Conservation (phyloP, 2,329 filamentous ascomycete species). For the Diaporthe humulicola region DNA sequence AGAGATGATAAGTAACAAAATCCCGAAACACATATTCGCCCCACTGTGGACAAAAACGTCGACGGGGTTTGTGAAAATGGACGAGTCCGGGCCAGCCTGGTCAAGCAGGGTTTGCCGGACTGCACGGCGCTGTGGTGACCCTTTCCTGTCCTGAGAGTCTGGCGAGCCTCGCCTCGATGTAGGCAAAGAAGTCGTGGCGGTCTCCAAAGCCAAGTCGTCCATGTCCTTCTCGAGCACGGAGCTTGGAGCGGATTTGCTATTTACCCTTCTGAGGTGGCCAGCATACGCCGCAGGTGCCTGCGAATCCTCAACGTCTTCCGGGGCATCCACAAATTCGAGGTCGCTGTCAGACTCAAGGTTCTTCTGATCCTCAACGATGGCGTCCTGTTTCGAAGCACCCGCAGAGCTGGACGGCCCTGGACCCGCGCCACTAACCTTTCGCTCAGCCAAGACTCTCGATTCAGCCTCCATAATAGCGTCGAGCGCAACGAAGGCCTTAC, state of each 20-base stretch:
- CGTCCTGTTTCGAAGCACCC: not conserved
- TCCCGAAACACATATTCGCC: slow-evolving; percentile 89
- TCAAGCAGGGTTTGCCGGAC: slow-evolving; percentile 49
- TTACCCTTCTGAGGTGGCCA: slow-evolving; percentile 56
- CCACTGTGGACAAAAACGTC: slow-evolving; percentile 93
- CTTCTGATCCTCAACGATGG: slow-evolving; percentile 24
- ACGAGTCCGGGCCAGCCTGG: slow-evolving; percentile 65
- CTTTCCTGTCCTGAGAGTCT: slow-evolving; percentile 18
- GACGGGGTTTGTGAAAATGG: slow-evolving; percentile 79
- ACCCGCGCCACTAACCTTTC: slow-evolving; percentile 30
- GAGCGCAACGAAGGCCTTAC: slow-evolving; percentile 88
- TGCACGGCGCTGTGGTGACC: slow-evolving; percentile 42
- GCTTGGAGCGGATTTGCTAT: slow-evolving; percentile 35
- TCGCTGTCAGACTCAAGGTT: slow-evolving; percentile 49
- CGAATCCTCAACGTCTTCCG: slow-evolving; percentile 56
- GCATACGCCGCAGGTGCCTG: slow-evolving; percentile 61
- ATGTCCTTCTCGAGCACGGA: slow-evolving; percentile 38
- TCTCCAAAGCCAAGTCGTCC: slow-evolving; percentile 24
- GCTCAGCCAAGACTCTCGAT: slow-evolving; percentile 58
- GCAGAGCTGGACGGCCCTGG: not conserved
- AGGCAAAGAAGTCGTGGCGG: slow-evolving; percentile 10
- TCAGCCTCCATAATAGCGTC: slow-evolving; percentile 85
- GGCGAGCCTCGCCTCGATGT: slow-evolving; percentile 33
- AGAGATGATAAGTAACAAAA: slow-evolving; percentile 88
- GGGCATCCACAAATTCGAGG: slow-evolving; percentile 69